phyloP scores from a whole-genome alignment of 768 basidiomycete species.

The Pulveroboletus sp. region DNA sequence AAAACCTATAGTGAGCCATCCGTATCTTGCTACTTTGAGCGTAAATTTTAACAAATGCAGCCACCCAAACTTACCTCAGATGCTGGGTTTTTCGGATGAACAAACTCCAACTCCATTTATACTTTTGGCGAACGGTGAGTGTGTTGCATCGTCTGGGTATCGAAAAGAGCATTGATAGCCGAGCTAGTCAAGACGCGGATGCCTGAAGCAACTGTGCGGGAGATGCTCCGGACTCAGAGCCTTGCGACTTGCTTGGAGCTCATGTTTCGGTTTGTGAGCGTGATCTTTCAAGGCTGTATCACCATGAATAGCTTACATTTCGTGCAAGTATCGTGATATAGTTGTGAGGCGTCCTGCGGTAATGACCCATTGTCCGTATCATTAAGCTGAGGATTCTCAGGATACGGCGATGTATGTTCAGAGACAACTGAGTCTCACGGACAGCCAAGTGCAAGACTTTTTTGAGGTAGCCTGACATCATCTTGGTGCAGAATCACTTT shows the following conservation, averaged over 20 bases:
- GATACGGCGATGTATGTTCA: constrained; percentile 42
- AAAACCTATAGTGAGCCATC: constrained; percentile 42
- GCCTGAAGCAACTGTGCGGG: constrained; percentile 37
- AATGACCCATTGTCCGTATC: neutral
- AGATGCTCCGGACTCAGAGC: constrained; percentile 33
- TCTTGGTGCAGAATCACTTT: neutral
- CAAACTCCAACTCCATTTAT: constrained; percentile 46
- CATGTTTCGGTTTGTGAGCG: constrained; percentile 32
- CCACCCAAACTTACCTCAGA: constrained; percentile 50
- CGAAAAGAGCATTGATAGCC: neutral
- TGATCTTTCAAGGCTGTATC: neutral
- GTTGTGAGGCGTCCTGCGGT: constrained; percentile 20
- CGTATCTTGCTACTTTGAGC: neutral
- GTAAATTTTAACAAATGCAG: constrained; percentile 19
- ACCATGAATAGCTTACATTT: neutral
- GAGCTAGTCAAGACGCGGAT: constrained; percentile 39
- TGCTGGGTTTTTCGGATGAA: constrained; percentile 46
- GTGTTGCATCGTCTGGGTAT: neutral
- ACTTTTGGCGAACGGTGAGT: constrained; percentile 44
- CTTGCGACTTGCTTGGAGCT: constrained; percentile 35
- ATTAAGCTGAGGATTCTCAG: constrained; percentile 20
- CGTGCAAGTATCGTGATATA: constrained; percentile 39
- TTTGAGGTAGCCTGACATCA: constrained; percentile 33
- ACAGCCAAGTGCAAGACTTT: constrained; percentile 42
- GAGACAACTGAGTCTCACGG: constrained; percentile 37